These are phyloP conservation scores for Ophiostoma angusticollis DNA, from an alignment of 2,329 filamentous ascomycete species.

Conservation along the genomic window DNA sequence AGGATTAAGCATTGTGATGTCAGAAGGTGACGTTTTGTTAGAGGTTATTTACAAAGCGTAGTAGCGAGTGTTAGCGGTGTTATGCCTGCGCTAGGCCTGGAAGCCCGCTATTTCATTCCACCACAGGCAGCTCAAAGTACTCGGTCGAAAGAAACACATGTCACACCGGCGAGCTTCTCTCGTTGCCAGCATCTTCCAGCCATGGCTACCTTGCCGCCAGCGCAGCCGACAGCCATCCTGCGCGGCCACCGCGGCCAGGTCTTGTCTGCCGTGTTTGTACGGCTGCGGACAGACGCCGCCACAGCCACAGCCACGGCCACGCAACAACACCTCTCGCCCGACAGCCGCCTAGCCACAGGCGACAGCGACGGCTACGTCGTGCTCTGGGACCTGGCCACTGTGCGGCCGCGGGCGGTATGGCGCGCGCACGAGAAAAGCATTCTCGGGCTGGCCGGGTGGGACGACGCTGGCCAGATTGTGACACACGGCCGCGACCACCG, in stretches of 20 bases:
- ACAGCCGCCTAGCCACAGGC: conserved; percentile 71
- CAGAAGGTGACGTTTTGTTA: too few relatives aligned
- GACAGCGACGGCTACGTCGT: conserved; percentile 86
- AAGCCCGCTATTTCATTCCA: too few relatives aligned
- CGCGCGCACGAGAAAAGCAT: conserved; percentile 68
- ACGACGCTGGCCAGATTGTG: conserved; percentile 53
- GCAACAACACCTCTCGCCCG: conserved; percentile 61
- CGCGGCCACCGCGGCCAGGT: conserved; percentile 76
- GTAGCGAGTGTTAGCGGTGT: too few relatives aligned
- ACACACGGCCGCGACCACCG: conserved; percentile 79
- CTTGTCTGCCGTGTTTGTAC: conserved; percentile 11
- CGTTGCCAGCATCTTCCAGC: too few relatives aligned
- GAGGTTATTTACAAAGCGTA: too few relatives aligned
- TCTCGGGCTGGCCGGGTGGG: conserved; percentile 62
- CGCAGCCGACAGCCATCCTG: conserved; percentile 49
- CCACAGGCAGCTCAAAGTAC: too few relatives aligned
- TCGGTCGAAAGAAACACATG: too few relatives aligned
- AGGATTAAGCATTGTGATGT: too few relatives aligned
- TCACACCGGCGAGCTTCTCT: too few relatives aligned
- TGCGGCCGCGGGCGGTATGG: conserved; percentile 76
- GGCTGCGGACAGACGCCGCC: neutral
- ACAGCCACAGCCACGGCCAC: conserved; percentile 21
- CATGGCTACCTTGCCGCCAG: conserved; percentile 17
- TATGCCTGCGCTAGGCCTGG: too few relatives aligned
- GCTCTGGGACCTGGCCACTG: conserved; percentile 71